Evolutionary conservation across 2,329 filamentous ascomycete genomes (phyloP).

Genomic region (Diaporthe sp.): DNA sequence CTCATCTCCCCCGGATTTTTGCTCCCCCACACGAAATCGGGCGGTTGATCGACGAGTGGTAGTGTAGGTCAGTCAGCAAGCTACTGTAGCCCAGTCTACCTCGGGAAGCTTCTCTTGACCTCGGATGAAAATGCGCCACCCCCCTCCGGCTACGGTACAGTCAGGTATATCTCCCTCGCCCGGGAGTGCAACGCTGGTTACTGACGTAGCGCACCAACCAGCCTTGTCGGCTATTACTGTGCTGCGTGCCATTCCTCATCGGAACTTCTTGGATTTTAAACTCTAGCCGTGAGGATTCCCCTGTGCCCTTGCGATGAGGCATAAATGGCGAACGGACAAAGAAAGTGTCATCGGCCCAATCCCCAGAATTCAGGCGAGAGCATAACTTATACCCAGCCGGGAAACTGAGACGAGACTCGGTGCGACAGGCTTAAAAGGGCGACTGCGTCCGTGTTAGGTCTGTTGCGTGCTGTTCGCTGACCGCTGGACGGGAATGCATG

Average conservation of each 20-base stretch:
- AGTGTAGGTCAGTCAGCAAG: not conserved
- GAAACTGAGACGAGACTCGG: not conserved
- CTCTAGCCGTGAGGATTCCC: no score
- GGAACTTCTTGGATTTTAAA: not conserved
- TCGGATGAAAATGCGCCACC: not conserved
- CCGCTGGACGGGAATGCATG: not conserved
- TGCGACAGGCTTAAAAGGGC: not conserved
- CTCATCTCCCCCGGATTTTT: constrained; percentile 11
- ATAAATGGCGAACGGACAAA: not conserved
- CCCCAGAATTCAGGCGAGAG: not conserved
- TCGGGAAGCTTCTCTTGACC: constrained; percentile 18
- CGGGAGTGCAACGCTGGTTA: not conserved
- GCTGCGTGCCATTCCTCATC: not conserved
- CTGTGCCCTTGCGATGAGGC: not conserved
- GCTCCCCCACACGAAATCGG: constrained; percentile 7
- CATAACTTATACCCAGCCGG: not conserved
- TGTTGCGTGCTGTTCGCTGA: not conserved
- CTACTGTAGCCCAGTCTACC: not conserved
- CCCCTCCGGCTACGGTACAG: no score
- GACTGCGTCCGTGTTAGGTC: not conserved
- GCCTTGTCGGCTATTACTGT: not conserved
- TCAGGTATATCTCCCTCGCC: not conserved
- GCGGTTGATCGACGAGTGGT: constrained; percentile 10
- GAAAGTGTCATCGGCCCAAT: not conserved
- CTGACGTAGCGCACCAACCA: not conserved